Evolutionary conservation across 306 rosid species (phyloP).

Genomic region (Quercus aquifolioides): DNA sequence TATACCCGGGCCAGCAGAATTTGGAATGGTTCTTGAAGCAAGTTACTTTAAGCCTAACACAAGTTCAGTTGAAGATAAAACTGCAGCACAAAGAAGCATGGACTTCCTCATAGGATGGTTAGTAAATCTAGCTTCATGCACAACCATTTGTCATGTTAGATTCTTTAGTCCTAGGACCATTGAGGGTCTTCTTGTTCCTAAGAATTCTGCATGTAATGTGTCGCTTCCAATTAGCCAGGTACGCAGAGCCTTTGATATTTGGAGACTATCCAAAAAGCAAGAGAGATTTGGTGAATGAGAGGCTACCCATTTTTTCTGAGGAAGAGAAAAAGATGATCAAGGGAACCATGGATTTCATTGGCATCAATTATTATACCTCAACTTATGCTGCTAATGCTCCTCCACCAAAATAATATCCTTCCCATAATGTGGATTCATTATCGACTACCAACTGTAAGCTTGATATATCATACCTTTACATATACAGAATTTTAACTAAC

Average conservation of each 20-base stretch:
- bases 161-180: too few relatives aligned
- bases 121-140: too few relatives aligned
- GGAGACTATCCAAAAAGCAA: conserved; percentile 31
- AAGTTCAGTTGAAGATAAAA: background rate
- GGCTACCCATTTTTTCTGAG: conserved; percentile 18
- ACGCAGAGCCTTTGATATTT: conserved; percentile 16
- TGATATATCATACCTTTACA: too few relatives aligned
- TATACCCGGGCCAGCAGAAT: too few relatives aligned
- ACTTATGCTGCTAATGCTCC: conserved; percentile 3
- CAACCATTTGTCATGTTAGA: too few relatives aligned
- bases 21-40: too few relatives aligned
- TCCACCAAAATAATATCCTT: background rate
- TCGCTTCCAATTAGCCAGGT: background rate
- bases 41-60: background rate
- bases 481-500: too few relatives aligned
- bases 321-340: conserved; percentile 16
- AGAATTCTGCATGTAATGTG: too few relatives aligned
- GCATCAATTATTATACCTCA: conserved; percentile 26
- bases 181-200: too few relatives aligned
- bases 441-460: too few relatives aligned
- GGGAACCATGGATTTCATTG: conserved; percentile 28
- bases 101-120: background rate
- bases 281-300: conserved; percentile 8
- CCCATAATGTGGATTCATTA: too few relatives aligned
- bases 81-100: background rate